phyloP scores from a whole-genome alignment of 306 rosid species.

The Prunus mira region DNA sequence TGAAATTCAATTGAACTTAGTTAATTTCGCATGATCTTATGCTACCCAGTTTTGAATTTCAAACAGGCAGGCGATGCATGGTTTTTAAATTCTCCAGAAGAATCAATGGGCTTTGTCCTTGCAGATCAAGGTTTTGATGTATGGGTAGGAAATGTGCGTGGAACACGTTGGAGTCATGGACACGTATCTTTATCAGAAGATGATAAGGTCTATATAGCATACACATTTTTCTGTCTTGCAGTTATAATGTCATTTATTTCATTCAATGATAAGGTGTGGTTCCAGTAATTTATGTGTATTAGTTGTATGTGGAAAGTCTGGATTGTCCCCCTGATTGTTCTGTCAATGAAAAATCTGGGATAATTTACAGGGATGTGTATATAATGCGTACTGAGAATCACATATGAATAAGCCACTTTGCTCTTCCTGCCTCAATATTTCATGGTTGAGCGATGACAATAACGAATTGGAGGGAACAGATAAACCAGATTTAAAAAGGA shows the following conservation, averaged over 20 bases:
- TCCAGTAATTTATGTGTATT: not conserved
- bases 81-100: conserved; percentile 74
- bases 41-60: conserved; percentile 23
- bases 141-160: conserved; percentile 95
- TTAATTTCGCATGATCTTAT: conserved; percentile 16
- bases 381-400: not conserved
- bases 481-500: not conserved
- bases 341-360: conserved; percentile 6
- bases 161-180: conserved; percentile 91
- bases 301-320: not conserved
- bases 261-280: not conserved
- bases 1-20: not conserved
- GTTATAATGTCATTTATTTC: not conserved
- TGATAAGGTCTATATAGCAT: conserved; percentile 42
- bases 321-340: conserved; percentile 5
- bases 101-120: conserved; percentile 87
- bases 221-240: not conserved
- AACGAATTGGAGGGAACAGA: not conserved
- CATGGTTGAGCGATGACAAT: conserved; percentile 9
- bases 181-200: conserved; percentile 53
- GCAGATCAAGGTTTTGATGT: conserved; percentile 96
- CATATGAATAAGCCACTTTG: not conserved
- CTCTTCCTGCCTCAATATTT: conserved; percentile 4
- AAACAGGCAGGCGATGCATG: conserved; percentile 89
- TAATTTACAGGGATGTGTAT: not conserved